A percentile compares a stretch with the other conserved stretches of the same genome.
Conservation (phyloP, 306 rosid species). For the Vigna radiata region DNA sequence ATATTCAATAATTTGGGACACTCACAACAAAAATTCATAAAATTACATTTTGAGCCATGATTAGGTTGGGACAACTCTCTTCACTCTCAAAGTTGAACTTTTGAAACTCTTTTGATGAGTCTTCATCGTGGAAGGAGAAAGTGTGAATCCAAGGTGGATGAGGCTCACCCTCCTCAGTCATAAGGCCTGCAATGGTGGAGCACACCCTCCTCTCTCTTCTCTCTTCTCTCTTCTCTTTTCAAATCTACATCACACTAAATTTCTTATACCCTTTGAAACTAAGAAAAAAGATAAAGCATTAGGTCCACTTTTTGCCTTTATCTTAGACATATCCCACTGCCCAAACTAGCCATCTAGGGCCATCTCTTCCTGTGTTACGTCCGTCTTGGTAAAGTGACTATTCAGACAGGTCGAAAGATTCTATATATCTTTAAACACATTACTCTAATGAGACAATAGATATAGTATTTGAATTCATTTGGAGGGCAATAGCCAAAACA, state of each 20-base stretch:
- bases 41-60: slow-evolving; percentile 1
- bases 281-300: slow-evolving; percentile 40
- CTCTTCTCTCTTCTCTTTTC: not conserved
- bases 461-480: slow-evolving; percentile 23
- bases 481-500: not conserved
- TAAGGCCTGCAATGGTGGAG: slow-evolving; percentile 54
- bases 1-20: too few species aligned
- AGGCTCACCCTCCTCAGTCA: slow-evolving; percentile 32
- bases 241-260: slow-evolving; percentile 42
- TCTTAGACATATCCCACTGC: slow-evolving; percentile 47
- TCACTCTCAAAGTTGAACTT: slow-evolving; percentile 36
- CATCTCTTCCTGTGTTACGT: slow-evolving; percentile 35
- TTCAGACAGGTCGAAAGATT: slow-evolving; percentile 5
- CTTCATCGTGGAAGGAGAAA: slow-evolving; percentile 51
- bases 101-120: slow-evolving; percentile 42
- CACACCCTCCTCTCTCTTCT: slow-evolving; percentile 27
- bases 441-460: not conserved
- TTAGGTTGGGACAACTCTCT: slow-evolving; percentile 41
- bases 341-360: slow-evolving; percentile 36
- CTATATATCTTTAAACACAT: not conserved
- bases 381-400: slow-evolving; percentile 14
- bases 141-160: slow-evolving; percentile 38
- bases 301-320: slow-evolving; percentile 50
- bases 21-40: too few species aligned
- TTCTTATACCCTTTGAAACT: slow-evolving; percentile 40